A percentile compares a stretch with the other conserved stretches of the same genome.
Conservation (phyloP, 2,329 filamentous ascomycete species). For the Colletotrichum filicis region DNA sequence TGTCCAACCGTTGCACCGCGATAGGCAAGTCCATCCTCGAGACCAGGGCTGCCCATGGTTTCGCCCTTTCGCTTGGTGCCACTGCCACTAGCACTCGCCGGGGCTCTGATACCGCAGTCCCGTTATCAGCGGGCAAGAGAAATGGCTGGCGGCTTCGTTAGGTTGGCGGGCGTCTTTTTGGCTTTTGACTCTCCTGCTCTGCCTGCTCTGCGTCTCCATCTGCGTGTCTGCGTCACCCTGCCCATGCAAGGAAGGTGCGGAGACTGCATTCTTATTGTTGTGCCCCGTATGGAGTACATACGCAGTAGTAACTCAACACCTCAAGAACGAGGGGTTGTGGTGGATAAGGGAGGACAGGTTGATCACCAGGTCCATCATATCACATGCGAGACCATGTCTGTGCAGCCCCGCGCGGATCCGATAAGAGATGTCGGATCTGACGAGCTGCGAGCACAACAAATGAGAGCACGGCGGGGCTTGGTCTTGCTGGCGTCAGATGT, state of each 20-base stretch:
- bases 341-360: neutral
- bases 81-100: conserved; percentile 16
- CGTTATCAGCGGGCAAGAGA: conserved; percentile 19
- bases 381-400: neutral
- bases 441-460: neutral
- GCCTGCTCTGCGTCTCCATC: neutral
- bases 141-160: conserved; percentile 10
- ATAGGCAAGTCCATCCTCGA: conserved; percentile 34
- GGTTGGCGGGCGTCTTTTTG: neutral
- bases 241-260: neutral
- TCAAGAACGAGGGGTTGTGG: neutral
- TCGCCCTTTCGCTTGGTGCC: conserved; percentile 9
- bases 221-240: neutral
- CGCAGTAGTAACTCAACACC: no score
- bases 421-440: neutral
- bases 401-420: neutral
- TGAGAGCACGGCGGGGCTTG: neutral
- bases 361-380: neutral
- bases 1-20: conserved; percentile 24
- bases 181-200: neutral
- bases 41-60: conserved; percentile 27
- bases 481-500: neutral
- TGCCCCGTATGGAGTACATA: no score
- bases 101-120: conserved; percentile 7
- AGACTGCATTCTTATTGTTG: neutral